Base-by-base conservation (phyloP, 2,329 filamentous ascomycete genomes). In the Trichoderma brevicompactum region DNA sequence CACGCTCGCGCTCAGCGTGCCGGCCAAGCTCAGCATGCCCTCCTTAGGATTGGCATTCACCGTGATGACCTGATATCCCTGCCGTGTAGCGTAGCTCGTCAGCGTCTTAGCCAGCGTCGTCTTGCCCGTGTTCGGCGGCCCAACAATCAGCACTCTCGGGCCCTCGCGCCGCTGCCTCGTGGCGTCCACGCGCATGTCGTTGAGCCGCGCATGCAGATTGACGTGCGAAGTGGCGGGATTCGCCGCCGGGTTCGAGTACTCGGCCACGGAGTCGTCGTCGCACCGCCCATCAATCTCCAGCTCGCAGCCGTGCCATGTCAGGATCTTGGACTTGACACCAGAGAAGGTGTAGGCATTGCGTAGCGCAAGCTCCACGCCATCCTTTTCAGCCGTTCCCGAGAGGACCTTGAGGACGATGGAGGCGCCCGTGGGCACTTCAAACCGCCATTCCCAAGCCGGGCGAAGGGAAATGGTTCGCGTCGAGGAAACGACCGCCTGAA, bases 261-360 rank as follows among this genome's bases (percentile, higher is more conserved):
- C 87, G 49, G 89, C 89, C 32, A 86, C 78, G 54, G 78, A 79
- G 68, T 86, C 83, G 64, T 80, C 76, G 52, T 85, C 80, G 58
- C 84, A 83, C 10, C 80, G 79, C 2, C 89, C 89, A 49, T 83
- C 87, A 66, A 97, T 83, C 77, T 97, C 92, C 67, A 99, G 80
- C 61, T 88, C 88, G 78, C 93, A 97, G 72, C 95, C 94, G 73
- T 94, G 88, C 90, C 92, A 97, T 58, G 94, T 96, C 77, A 92
- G 92, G 73, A 99, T 90, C 67, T 94, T 94, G 65, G 91, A 91
- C 80, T 96, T 96, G 70, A 86, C 86, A 64, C 92, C 91, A 52
- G 86, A 85, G 77, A 99, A 94, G 38, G 84, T 89, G 80, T 98
- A 98, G 9, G 86, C 84, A 59, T 90, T 90, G 65, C 90, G 90